Conservation (phyloP, 2,329 filamentous ascomycete genomes). For the Cryoendolithus antarcticus region DNA sequence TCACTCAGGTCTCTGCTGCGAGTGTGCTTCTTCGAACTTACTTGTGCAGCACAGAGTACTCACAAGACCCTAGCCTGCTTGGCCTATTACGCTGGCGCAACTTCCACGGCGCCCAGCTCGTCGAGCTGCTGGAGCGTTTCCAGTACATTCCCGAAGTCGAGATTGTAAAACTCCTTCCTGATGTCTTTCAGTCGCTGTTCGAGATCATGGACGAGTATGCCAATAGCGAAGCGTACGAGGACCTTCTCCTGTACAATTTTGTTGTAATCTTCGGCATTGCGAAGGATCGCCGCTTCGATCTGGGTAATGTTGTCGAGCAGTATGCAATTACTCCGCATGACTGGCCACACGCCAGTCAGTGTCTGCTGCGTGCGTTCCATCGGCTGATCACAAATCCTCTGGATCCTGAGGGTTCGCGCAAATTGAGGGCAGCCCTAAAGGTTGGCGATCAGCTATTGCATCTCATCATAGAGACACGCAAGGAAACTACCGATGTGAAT, state of each 20-base stretch:
- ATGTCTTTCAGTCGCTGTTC: slow-evolving; percentile 85
- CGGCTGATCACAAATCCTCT: slow-evolving; percentile 71
- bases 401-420: slow-evolving; percentile 70
- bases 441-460: slow-evolving; percentile 87
- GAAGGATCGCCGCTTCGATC: slow-evolving; percentile 84
- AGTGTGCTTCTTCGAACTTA: slow-evolving; percentile 65
- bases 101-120: slow-evolving; percentile 52
- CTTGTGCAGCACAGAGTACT: slow-evolving; percentile 88
- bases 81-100: slow-evolving; percentile 66
- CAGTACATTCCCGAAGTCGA: slow-evolving; percentile 95
- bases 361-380: slow-evolving; percentile 74
- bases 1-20: slow-evolving; percentile 66
- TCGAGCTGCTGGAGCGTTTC: slow-evolving; percentile 64
- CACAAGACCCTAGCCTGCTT: slow-evolving; percentile 77
- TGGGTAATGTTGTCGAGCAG: slow-evolving; percentile 79
- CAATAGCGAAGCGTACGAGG: slow-evolving; percentile 86
- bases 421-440: slow-evolving; percentile 83
- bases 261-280: slow-evolving; percentile 87
- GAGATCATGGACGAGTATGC: slow-evolving; percentile 81
- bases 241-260: slow-evolving; percentile 79
- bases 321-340: slow-evolving; percentile 84
- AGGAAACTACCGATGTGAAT: slow-evolving; percentile 41
- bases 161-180: slow-evolving; percentile 81
- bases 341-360: slow-evolving; percentile 83
- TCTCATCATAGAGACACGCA: slow-evolving; percentile 82